These are phyloP conservation scores for Penicillium sp. DNA, from an alignment of 2,329 filamentous ascomycete genomes.

Conservation along the genomic window DNA sequence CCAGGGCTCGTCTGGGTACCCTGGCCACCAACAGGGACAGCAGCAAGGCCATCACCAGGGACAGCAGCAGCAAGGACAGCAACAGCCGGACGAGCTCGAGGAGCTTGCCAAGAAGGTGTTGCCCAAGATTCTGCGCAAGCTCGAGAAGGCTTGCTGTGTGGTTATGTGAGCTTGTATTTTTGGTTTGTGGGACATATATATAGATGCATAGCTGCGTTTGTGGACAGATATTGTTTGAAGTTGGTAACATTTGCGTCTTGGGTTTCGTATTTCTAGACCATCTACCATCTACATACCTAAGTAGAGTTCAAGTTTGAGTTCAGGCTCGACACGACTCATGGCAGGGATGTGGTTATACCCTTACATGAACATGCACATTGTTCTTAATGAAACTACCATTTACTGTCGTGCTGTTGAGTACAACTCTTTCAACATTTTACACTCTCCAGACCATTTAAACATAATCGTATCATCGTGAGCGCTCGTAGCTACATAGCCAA, in stretches of 20 bases:
- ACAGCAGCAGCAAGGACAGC: conserved; percentile 46
- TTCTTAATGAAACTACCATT: conserved; percentile 2
- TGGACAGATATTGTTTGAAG: neutral
- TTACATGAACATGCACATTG: neutral
- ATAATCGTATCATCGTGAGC: conserved; percentile 11
- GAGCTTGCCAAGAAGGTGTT: conserved; percentile 61
- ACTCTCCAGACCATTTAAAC: neutral
- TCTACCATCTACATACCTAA: neutral
- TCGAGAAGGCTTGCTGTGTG: conserved; percentile 68
- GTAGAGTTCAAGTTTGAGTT: neutral
- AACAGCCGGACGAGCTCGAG: conserved; percentile 57
- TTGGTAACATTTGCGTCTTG: neutral
- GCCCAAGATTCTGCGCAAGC: conserved; percentile 59
- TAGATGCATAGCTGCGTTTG: neutral
- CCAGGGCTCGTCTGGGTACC: conserved; percentile 11
- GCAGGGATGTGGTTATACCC: conserved; percentile 8
- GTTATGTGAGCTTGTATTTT: conserved; percentile 60
- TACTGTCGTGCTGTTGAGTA: neutral
- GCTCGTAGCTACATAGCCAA: conserved; percentile 4
- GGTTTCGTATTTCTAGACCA: neutral
- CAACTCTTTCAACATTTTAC: neutral
- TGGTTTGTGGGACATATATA: conserved; percentile 8
- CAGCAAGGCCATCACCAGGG: conserved; percentile 45
- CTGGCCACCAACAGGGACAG: conserved; percentile 43
- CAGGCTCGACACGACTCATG: conserved; percentile 6